Base-by-base conservation (phyloP, 371 early-diverging fungal genomes). In the Mucor irregularis region DNA sequence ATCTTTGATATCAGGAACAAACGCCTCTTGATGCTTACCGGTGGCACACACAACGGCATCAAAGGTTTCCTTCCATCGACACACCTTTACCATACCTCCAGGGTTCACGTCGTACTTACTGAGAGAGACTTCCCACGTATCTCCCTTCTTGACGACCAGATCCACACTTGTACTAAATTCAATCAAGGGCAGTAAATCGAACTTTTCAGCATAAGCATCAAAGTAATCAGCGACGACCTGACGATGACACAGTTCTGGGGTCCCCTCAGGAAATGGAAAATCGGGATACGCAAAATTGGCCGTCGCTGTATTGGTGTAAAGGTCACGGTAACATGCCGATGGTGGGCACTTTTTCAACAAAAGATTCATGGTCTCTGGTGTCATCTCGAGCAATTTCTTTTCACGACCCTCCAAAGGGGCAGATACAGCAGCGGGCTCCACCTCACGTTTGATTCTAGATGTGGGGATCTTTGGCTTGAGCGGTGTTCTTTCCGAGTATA, bases 31-130 rank as follows among this genome's bases (percentile, higher is more conserved):
- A 24, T 68, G 60, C 1, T 29, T 35, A 21, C 78, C 78, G 1
- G 75, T 49, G 0, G 78, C 75, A 28, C 63, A 54, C 0, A 66
- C 66, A 10, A 78, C 69, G 5, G 73, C 78, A 60, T 78, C 75
- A 61, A 74, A 72, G 0, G 55, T 51, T 11, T 72, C 76, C 30
- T 56, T 47, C 67, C 68, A 67, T 22, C 49, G 52, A 11, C 30
- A 54, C 1, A 53, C 35, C 10, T 45, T 47, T 10, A 69, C 35
- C 17, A 53, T 49, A 0, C 64, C 61, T 16, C 55, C 51, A 9
- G 60, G 29, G 14, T 52, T 39, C 2, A 48, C 49, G 28, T 56
- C 53, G 17, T 58, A 53, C 19, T 64, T 62, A 5, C 48, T 52
- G 16, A 67, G 22, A 0, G 38, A 30, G 11, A 71, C 21, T 7